Base-by-base conservation (phyloP, 306 rosid species). In the Prinsepia uniflora region DNA sequence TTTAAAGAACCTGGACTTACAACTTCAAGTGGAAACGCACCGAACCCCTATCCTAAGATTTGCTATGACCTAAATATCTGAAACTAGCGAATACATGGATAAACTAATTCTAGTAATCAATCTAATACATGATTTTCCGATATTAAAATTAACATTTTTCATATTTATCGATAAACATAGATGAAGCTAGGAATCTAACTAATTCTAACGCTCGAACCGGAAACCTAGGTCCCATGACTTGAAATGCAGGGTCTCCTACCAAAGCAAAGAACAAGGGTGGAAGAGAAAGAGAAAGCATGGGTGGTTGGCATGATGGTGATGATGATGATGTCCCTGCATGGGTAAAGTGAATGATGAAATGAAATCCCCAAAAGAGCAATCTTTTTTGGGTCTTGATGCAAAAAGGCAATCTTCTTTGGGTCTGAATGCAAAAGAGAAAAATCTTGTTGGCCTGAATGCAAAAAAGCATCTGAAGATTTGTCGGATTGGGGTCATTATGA, bases 21-120 rank as follows among this genome's bases (percentile, higher is more conserved):
- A 60, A 50, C 76, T 43, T 30, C 64, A 75, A 78, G 83, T 77
- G 84, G 78, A 73, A 65, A 49, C 39, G 72, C 77, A 56, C 79
- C 75, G 66, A 64, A 82, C 82, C 84, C 73, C 65, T 68, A 53
- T 55, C 65, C 57, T 57, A 7, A 39, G 76, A 77, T 84, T 73
- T 60, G 63, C 54, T 48, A 70, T 71, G 36, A 30, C 36, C 36
- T 30, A 30, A 30, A 30, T 30, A 30, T 3, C 36, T 30, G 4
- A 30, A 30, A 30, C 36, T 2, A 2, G 3, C 2, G 4, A 30
- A 30, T 2, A 1, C 36, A 30, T 3, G 36, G 2, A 30, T 30
- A 30, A 30, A 30, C 36, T 30, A 30, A 30, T 30, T 30, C 4
- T 30, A 30, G 30, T 30, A 30, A 30, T 30, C 36, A 30, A 30